These are phyloP conservation scores for Phaeosphaeriaceae sp. DNA, from an alignment of 2,329 filamentous ascomycete species.

Conservation along the genomic window DNA sequence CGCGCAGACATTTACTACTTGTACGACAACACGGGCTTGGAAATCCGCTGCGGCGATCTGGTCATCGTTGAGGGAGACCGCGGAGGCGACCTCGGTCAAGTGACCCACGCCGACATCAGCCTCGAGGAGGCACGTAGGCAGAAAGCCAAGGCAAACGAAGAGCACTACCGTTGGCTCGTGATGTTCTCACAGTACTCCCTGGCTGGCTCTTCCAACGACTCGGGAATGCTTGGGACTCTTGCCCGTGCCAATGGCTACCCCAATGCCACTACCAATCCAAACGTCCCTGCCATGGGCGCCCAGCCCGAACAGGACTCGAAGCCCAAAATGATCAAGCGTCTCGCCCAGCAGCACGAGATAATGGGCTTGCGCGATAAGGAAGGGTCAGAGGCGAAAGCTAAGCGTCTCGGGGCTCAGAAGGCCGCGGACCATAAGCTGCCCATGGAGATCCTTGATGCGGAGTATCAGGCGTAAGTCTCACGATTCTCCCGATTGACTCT, in stretches of 20 bases:
- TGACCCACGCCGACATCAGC: constrained; percentile 85
- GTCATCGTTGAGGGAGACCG: constrained; percentile 98
- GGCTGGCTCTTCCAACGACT: constrained; percentile 40
- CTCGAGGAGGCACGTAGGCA: constrained; percentile 86
- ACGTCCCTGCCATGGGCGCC: constrained; percentile 60
- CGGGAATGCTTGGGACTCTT: constrained; percentile 60
- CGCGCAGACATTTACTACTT: constrained; percentile 97
- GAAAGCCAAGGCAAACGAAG: constrained; percentile 90
- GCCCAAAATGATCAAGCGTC: constrained; percentile 94
- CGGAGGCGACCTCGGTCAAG: constrained; percentile 92
- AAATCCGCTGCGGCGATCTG: constrained; percentile 87
- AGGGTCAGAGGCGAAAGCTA: constrained; percentile 96
- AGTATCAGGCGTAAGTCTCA: constrained; percentile 92
- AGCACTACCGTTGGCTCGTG: constrained; percentile 98
- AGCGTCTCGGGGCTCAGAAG: constrained; percentile 95
- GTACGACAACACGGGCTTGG: constrained; percentile 90
- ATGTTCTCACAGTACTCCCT: constrained; percentile 80
- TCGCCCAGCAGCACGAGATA: constrained; percentile 91
- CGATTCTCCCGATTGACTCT: constrained; percentile 18
- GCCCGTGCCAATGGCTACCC: constrained; percentile 43
- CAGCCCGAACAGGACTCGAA: constrained; percentile 72
- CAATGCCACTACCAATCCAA: constrained; percentile 49
- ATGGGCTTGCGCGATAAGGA: constrained; percentile 91
- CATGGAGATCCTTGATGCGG: constrained; percentile 98
- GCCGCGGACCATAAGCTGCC: constrained; percentile 92